These are phyloP conservation scores for Dalbergia cochinchinensis DNA, from an alignment of 306 rosid genomes.

Conservation along the genomic window DNA sequence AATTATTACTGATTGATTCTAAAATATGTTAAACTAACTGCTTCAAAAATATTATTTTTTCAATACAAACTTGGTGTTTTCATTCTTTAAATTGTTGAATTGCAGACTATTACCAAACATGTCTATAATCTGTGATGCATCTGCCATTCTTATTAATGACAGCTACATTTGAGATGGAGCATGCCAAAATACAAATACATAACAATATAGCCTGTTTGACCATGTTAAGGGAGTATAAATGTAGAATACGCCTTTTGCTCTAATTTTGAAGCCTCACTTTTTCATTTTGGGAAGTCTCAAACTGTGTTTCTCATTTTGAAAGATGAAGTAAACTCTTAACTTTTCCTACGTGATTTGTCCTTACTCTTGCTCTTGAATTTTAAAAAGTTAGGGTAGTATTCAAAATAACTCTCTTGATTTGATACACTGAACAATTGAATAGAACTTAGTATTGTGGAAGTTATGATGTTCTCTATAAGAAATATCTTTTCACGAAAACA, in stretches of 20 bases:
- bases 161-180: neutral
- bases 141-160: no score
- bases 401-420: conserved; percentile 1
- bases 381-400: neutral
- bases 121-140: neutral
- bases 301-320: neutral
- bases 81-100: neutral
- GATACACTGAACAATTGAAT: neutral
- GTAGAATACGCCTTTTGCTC: neutral
- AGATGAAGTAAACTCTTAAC: neutral
- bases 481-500: neutral
- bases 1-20: no score
- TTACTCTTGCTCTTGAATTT: neutral
- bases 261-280: neutral
- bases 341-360: neutral
- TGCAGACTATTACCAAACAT: neutral
- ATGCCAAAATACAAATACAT: neutral
- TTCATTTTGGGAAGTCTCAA: neutral
- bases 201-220: neutral
- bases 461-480: neutral
- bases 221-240: neutral
- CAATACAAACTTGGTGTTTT: neutral
- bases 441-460: neutral
- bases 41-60: no score
- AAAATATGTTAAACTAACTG: no score